Percentiles rank a stretch among this genome's conserved stretches.
Conservation (phyloP, 2,329 filamentous ascomycete genomes). For the Aspergillus intermedius region DNA sequence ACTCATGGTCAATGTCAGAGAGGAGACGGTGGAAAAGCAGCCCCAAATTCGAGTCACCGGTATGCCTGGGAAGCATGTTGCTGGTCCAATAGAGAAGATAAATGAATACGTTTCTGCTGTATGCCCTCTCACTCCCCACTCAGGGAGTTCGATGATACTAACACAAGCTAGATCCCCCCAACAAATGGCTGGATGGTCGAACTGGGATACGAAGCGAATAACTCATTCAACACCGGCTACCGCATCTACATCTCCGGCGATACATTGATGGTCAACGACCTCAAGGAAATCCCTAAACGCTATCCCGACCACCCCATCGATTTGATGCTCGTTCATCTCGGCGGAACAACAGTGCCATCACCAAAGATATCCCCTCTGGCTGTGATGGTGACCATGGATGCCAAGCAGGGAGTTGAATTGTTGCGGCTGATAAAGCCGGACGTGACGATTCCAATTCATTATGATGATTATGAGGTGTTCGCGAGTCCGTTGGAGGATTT, state of each 20-base stretch:
- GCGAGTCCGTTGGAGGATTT: conserved; percentile 55
- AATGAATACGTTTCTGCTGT: conserved; percentile 46
- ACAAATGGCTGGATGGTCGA: conserved; percentile 64
- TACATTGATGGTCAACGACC: conserved; percentile 56
- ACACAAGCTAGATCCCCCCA: conserved; percentile 47
- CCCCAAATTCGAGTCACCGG: conserved; percentile 53
- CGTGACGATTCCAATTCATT: conserved; percentile 59
- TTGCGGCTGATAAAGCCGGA: conserved; percentile 55
- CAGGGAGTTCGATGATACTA: background rate
- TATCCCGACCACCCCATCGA: conserved; percentile 53
- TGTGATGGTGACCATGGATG: conserved; percentile 67
- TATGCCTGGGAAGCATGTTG: conserved; percentile 61
- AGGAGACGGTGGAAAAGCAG: conserved; percentile 10
- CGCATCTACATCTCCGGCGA: conserved; percentile 63
- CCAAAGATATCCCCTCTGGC: conserved; percentile 55
- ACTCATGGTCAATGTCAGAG: conserved; percentile 40
- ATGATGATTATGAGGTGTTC: conserved; percentile 60
- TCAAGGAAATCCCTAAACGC: conserved; percentile 53
- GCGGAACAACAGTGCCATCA: conserved; percentile 59
- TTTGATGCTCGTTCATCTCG: conserved; percentile 61
- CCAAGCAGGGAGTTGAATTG: conserved; percentile 54
- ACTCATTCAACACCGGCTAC: conserved; percentile 44
- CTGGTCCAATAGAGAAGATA: conserved; percentile 34
- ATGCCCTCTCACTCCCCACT: conserved; percentile 9
- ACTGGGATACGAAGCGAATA: conserved; percentile 42